A percentile compares a stretch with the other conserved stretches of the same genome.
Conservation (phyloP, 2,329 filamentous ascomycete species). For the Cladobotryum protrusum region DNA sequence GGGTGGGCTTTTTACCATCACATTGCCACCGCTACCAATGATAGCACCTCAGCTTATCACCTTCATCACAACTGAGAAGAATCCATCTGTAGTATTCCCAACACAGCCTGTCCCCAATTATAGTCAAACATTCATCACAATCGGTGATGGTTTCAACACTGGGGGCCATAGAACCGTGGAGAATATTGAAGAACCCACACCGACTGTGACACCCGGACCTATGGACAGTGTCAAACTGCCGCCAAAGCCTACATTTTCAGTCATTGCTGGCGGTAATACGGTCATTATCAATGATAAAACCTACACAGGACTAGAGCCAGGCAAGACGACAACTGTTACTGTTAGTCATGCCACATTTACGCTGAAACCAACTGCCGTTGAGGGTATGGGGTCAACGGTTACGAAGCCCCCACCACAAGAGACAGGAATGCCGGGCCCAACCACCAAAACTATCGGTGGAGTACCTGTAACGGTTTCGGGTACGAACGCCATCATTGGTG, state of each 20-base stretch:
- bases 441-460: conserved; percentile 32
- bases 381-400: conserved; percentile 40
- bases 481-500: conserved; percentile 35
- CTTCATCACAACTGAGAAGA: conserved; percentile 49
- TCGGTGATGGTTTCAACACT: conserved; percentile 1
- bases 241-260: conserved; percentile 25
- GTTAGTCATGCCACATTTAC: conserved; percentile 39
- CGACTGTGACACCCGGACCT: neutral
- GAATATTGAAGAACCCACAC: neutral
- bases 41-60: conserved; percentile 29
- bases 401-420: conserved; percentile 32
- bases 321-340: conserved; percentile 36
- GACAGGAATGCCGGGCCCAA: conserved; percentile 26
- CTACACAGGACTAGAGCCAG: conserved; percentile 32
- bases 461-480: conserved; percentile 37
- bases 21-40: conserved; percentile 1
- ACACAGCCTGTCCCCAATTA: conserved; percentile 35
- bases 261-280: conserved; percentile 38
- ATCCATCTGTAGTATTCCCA: conserved; percentile 43
- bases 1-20: neutral
- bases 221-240: conserved; percentile 3
- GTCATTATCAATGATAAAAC: conserved; percentile 45
- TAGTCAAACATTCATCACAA: conserved; percentile 17
- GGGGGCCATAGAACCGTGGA: conserved; percentile 16
- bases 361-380: conserved; percentile 40